phyloP scores from a whole-genome alignment of 306 rosid species.

The Fragaria iinumae region DNA sequence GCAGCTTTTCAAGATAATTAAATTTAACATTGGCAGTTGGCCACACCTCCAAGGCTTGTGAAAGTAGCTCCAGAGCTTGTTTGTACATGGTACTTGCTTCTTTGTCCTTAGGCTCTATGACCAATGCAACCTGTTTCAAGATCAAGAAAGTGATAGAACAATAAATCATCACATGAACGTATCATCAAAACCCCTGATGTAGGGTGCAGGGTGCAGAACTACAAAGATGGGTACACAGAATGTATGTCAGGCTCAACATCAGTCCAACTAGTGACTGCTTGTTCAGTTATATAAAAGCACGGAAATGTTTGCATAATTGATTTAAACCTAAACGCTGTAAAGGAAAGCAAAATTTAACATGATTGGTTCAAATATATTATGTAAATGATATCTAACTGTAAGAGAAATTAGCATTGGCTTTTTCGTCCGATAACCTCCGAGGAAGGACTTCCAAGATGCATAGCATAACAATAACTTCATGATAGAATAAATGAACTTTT shows the following conservation, averaged over 20 bases:
- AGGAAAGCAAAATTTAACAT: neutral
- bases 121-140: constrained; percentile 83
- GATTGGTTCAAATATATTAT: neutral
- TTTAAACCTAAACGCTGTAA: neutral
- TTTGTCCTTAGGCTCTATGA: constrained; percentile 98
- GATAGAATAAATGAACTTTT: constrained; percentile 1
- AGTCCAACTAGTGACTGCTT: neutral
- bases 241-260: constrained; percentile 7
- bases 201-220: neutral
- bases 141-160: constrained; percentile 18
- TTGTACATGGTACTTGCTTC: constrained; percentile 93
- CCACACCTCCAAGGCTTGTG: constrained; percentile 99
- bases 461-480: constrained; percentile 4
- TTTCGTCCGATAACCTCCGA: neutral
- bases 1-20: constrained; percentile 90
- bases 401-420: neutral
- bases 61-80: constrained; percentile 93
- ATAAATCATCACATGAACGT: constrained; percentile 2
- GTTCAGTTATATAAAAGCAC: neutral
- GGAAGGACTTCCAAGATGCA: constrained; percentile 1
- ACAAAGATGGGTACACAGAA: neutral
- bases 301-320: neutral
- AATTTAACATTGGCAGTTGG: constrained; percentile 95
- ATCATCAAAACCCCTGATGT: constrained; percentile 8
- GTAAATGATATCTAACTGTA: neutral